phyloP scores from a whole-genome alignment of 768 basidiomycete species.

The Cantharellus anzutake region DNA sequence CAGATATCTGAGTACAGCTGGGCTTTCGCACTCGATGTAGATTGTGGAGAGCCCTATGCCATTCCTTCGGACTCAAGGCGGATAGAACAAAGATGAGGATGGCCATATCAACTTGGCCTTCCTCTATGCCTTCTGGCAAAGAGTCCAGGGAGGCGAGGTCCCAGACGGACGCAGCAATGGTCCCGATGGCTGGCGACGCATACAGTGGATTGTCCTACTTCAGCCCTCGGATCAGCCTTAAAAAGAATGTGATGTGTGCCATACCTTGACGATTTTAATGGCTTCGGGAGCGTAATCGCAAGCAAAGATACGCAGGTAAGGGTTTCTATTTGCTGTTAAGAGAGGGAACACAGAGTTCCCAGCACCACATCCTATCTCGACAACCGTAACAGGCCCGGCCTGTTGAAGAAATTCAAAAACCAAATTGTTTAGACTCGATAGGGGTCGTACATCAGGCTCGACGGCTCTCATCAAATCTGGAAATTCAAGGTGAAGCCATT shows the following conservation, averaged over 20 bases:
- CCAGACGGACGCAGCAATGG: conserved; percentile 72
- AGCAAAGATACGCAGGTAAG: conserved; percentile 49
- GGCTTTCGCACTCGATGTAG: conserved; percentile 40
- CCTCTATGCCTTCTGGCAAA: conserved; percentile 43
- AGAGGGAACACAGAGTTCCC: conserved; percentile 93
- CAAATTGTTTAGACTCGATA: background rate
- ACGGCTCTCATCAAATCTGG: conserved; percentile 63
- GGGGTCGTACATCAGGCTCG: conserved; percentile 34
- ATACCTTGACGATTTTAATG: conserved; percentile 72
- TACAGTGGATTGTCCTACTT: conserved; percentile 56
- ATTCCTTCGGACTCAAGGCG: conserved; percentile 86
- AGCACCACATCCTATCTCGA: conserved; percentile 88
- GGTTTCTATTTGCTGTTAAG: conserved; percentile 65
- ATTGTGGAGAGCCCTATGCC: conserved; percentile 66
- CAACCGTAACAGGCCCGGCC: conserved; percentile 61
- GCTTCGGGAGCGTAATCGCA: conserved; percentile 87
- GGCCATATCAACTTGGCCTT: conserved; percentile 64
- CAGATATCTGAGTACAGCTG: background rate
- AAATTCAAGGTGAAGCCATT: conserved; percentile 95
- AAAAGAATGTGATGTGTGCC: conserved; percentile 4
- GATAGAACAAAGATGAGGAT: conserved; percentile 90
- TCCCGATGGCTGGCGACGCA: conserved; percentile 40
- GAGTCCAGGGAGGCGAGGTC: conserved; percentile 50
- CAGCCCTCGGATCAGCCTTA: background rate
- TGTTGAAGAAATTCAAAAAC: conserved; percentile 15